Percentiles rank a stretch among this genome's conserved stretches.
These are phyloP conservation scores for Cladorrhinum sp. DNA, from an alignment of 2,329 filamentous ascomycete species.

Conservation along the genomic window DNA sequence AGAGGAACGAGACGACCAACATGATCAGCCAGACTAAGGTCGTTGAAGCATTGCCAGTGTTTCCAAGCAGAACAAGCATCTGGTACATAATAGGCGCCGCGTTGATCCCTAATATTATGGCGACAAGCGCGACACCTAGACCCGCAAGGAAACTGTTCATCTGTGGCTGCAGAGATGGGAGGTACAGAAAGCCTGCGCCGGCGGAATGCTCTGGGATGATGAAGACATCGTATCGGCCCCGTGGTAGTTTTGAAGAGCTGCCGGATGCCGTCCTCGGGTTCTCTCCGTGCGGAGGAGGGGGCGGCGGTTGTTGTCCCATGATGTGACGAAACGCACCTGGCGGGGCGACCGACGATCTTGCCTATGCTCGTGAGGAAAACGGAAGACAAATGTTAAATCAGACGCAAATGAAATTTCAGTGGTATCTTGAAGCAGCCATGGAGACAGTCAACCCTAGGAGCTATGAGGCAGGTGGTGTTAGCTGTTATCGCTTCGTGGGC, in stretches of 20 bases:
- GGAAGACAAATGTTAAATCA: conserved; percentile 4
- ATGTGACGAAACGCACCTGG: conserved; percentile 21
- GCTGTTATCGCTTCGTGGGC: neutral
- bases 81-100: conserved; percentile 2
- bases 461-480: neutral
- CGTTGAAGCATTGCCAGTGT: neutral
- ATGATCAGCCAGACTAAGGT: conserved; percentile 52
- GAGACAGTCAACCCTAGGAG: conserved; percentile 32
- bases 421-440: conserved; percentile 39
- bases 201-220: conserved; percentile 90
- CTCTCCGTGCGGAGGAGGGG: conserved; percentile 81
- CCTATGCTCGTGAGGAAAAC: conserved; percentile 1
- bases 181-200: conserved; percentile 85
- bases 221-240: conserved; percentile 96
- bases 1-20: conserved; percentile 16
- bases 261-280: conserved; percentile 65
- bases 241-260: conserved; percentile 63
- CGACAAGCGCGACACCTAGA: conserved; percentile 48
- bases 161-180: conserved; percentile 84
- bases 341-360: conserved; percentile 7
- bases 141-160: conserved; percentile 90
- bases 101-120: conserved; percentile 13
- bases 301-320: conserved; percentile 65
- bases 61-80: neutral
- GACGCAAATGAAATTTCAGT: conserved; percentile 30